Percentiles rank a stretch among this genome's conserved stretches.
Conservation (phyloP, 305 asterid species). For the Coffea humblotiana region DNA sequence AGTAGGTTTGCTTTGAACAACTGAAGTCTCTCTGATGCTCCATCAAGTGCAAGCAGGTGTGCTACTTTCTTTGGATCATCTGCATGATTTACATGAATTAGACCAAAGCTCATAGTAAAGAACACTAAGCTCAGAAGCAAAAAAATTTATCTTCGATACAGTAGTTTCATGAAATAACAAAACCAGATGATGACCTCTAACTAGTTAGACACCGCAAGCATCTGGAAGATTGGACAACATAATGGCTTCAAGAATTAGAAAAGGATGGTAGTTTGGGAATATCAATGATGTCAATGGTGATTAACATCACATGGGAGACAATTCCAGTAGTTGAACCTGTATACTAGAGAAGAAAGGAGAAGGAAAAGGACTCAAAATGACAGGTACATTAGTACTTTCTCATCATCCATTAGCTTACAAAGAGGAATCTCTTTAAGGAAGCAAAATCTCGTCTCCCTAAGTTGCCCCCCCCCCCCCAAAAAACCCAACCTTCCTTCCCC, state of each 20-base stretch:
- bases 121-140: too few relatives aligned
- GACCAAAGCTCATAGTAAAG: not conserved
- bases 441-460: not conserved
- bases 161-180: not conserved
- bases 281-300: too few relatives aligned
- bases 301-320: not conserved
- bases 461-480: not conserved
- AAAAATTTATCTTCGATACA: too few relatives aligned
- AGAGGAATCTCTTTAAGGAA: not conserved
- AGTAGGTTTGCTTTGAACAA: slow-evolving; percentile 54
- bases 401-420: not conserved
- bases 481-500: too few relatives aligned
- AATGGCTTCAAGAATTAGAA: not conserved
- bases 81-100: slow-evolving; percentile 23
- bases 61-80: slow-evolving; percentile 51
- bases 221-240: not conserved
- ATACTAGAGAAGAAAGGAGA: not conserved
- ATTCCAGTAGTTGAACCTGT: not conserved
- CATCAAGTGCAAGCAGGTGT: slow-evolving; percentile 55
- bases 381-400: not conserved
- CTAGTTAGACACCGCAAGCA: not conserved
- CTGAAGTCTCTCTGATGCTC: slow-evolving; percentile 58
- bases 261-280: not conserved
- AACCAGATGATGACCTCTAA: not conserved
- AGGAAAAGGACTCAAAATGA: not conserved